Evolutionary conservation across 2,329 filamentous ascomycete species (phyloP), one percentile per base, ranked within the genome.

Genomic region (Fusarium heterosporum): DNA sequence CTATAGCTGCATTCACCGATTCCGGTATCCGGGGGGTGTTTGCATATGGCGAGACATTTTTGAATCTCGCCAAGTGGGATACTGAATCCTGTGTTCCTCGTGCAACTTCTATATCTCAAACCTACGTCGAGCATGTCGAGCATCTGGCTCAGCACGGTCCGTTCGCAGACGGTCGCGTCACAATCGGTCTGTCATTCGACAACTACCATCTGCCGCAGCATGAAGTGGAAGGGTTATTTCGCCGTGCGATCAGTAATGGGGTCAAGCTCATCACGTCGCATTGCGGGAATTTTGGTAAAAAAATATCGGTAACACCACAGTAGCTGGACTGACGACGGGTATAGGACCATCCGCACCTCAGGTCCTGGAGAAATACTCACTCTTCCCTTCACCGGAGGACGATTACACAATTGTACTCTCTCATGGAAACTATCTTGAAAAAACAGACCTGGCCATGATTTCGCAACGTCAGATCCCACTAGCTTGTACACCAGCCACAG

Each of bases 1-100:
- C 46, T 10, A 41, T 52, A 34, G 22, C 28, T 30, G 51, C 32
- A 4, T 49, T 54, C 6, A 4, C 9, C 2, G 51, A 49, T 19
- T 54, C 51, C 1, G 51, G 42, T 6, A 49, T 49, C 1, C 1
- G 51, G 14, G 51, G 42, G 4, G 11, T 38, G 13, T 54, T 54
- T 26, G 42, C 42, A 4, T 54, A 49, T 10, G 51, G 42, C 9
- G 42, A 54, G 17, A 39, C 51, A 5, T 54, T 54, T 2, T 2
- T 54, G 2, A 54, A 38, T 4, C 25, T 54, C 4, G 11, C 19
- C n/a, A 49, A 54, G n/a, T 54, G 51, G 51, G 51, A 49, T 2
- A 4, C 2, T 5, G 5, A 54, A 8, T 38, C 51, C 16, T 39
- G 32, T 6, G n/a, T 54, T 9, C 42, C 51, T 6, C 19, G 10